Evolutionary conservation across 345 rosid species (phyloP), one percentile per base, ranked within the genome.

Genomic region (Brassica incana): DNA sequence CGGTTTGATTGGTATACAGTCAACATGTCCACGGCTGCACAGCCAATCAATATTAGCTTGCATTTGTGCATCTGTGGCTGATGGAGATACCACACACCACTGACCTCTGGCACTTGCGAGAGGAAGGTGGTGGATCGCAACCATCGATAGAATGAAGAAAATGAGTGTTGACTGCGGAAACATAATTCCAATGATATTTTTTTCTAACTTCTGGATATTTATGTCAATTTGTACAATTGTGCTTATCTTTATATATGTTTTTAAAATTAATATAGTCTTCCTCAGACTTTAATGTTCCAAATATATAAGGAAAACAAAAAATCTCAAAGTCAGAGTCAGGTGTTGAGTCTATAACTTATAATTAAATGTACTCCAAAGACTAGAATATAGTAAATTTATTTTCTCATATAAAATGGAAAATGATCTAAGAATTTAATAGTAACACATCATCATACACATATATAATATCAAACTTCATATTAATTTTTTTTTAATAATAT

Each of bases 1-100:
- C 0, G 76, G 72, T 25, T 52, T n/a, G 67, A 78, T 65, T 12
- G 66, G 33, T 54, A n/a, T 14, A 35, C 81, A 78, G 8, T 71
- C 43, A 36, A 48, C 12, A n/a, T 52, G 18, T 56, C 65, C 52
- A 15, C 1, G 3, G 38, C 71, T 16, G 7, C 81, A 71, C 9
- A 5, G 8, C 58, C 45, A 78, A 16, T 71, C 76, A 23, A 78
- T 64, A 65, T 52, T 77, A 6, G 32, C 68, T 50, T 52, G 71
- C 58, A 78, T 18, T 36, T 78, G 40, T 63, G 11, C 67, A 63
- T 63, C 67, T 32, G 67, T 63, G 11, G 40, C 67, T 0, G 20
- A 29, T 16, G 9, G 5, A 32, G 67, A 30, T 63, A 7, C 4
- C 23, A 63, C 23, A n/a, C 67, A 63, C 40, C 40, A 63, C 2